Conservation (phyloP, 2,329 filamentous ascomycete species). For the Aureobasidium lini region DNA sequence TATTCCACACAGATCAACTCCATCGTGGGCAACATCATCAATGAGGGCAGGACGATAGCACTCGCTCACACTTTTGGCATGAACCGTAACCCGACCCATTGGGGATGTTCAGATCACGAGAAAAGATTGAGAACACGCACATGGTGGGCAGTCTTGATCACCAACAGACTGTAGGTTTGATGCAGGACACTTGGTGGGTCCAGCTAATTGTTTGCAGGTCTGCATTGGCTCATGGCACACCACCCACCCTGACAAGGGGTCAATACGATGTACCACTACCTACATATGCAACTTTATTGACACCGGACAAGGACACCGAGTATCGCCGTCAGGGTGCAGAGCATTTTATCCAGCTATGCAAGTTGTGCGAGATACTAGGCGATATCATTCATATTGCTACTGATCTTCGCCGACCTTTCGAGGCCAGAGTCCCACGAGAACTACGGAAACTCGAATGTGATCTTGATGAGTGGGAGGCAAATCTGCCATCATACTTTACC, state of each 20-base stretch:
- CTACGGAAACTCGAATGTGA: constrained; percentile 1
- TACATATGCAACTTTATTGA: constrained; percentile 19
- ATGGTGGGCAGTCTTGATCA: constrained; percentile 52
- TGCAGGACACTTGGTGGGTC: not conserved
- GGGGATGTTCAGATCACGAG: constrained; percentile 45
- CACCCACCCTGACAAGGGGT: constrained; percentile 45
- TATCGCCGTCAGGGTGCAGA: not conserved
- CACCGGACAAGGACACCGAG: not conserved
- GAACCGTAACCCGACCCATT: constrained; percentile 47
- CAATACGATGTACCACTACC: constrained; percentile 52
- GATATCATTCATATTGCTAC: not conserved
- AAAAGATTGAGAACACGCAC: constrained; percentile 45
- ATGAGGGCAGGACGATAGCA: constrained; percentile 46
- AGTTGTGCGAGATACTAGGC: not conserved
- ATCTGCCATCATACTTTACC: not conserved
- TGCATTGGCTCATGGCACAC: constrained; percentile 49
- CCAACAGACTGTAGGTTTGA: constrained; percentile 30
- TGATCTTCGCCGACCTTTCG: not conserved
- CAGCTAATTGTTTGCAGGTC: constrained; percentile 29
- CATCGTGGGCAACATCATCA: constrained; percentile 44
- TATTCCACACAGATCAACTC: not conserved
- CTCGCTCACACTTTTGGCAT: constrained; percentile 50
- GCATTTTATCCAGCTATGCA: constrained; percentile 7
- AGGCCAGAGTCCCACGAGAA: not conserved
- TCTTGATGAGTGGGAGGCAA: constrained; percentile 5